Evolutionary conservation across 495 filamentous ascomycete genomes (phyloP), one percentile per base, ranked within the genome.

Genomic region (Apodospora peruviana): DNA sequence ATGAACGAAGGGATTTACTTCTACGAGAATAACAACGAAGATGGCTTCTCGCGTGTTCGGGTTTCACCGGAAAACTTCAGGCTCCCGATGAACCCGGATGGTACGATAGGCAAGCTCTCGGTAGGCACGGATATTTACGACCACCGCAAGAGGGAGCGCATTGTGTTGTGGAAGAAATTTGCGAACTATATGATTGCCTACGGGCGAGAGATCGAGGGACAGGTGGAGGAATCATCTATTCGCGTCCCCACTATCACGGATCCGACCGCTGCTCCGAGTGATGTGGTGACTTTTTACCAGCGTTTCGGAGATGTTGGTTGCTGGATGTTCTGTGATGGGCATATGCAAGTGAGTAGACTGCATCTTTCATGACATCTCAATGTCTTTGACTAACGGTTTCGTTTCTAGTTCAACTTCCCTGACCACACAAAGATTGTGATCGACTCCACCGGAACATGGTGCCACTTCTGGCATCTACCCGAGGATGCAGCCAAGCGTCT

Each of bases 361-460:
- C n/a, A n/a, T 48, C 21, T 1, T 48, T 40, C 50, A 2, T 22
- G 0, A 7, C 3, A 32, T 9, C 21, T 43, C 18, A 9, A 18
- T 21, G 34, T 25, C 5, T 36, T 9, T 41, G 2, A 14, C 47
- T 25, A 37, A 45, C 50, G 14, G 40, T 16, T 3, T 21, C 2
- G 1, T 21, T 27, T 42, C 38, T 60, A 93, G 79, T 87, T 96
- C 69, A 96, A 98, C 66, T 98, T 96, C 69, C 90, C 91, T 5
- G 93, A 98, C 55, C 93, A 98, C 62, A 96, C 93, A 23, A 98
- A 98, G 64, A 76, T 95, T 21, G 80, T 94, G 3, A 71, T 95
- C 40, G 86, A 88, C 27, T 74, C 80, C 7, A 81, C 84, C 32
- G 88, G 82, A 21, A 84, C 76, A 1, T 87, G 84, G 78, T 81